These are phyloP conservation scores for Crithidia sp. DNA, from an alignment of 208 protist species.

Conservation along the genomic window DNA sequence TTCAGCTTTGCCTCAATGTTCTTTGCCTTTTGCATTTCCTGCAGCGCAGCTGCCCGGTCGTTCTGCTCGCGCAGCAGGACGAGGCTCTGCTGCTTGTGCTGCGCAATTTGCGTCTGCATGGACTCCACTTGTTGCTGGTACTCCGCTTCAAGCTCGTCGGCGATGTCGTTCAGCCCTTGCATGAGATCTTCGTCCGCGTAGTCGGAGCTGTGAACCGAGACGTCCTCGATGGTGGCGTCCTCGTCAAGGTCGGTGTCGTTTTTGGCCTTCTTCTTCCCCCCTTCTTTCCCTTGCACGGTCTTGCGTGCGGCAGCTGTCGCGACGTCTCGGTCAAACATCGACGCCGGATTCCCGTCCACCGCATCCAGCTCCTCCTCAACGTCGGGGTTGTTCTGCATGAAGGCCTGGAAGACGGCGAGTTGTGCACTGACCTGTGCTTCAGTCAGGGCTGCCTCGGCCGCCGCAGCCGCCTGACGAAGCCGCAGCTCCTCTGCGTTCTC, in stretches of 20 bases:
- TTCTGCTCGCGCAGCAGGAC: constrained; percentile 20
- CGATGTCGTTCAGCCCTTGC: constrained; percentile 41
- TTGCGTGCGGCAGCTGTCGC: background rate
- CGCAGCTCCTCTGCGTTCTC: constrained; percentile 10
- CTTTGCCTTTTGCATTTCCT: constrained; percentile 35
- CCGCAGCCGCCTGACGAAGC: constrained; percentile 9
- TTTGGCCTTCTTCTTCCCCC: background rate
- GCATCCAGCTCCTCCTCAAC: constrained; percentile 20
- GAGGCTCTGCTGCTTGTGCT: constrained; percentile 31
- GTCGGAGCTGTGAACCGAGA: constrained; percentile 52
- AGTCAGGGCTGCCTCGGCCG: constrained; percentile 17
- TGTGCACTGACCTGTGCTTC: constrained; percentile 27
- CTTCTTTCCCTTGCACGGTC: background rate
- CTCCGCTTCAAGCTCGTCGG: constrained; percentile 47
- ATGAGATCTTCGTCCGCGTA: constrained; percentile 42
- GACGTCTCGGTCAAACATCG: constrained; percentile 7
- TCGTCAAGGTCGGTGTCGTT: constrained; percentile 6
- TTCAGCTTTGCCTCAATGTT: constrained; percentile 32
- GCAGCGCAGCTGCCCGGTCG: constrained; percentile 34
- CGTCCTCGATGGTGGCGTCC: constrained; percentile 32
- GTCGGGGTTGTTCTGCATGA: constrained; percentile 21
- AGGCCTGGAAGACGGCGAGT: constrained; percentile 27
- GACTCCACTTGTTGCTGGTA: constrained; percentile 29
- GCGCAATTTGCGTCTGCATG: constrained; percentile 23
- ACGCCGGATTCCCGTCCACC: background rate